Evolutionary conservation across 2,329 filamentous ascomycete species (phyloP).

Genomic region (Drechslerella coelobrocha): DNA sequence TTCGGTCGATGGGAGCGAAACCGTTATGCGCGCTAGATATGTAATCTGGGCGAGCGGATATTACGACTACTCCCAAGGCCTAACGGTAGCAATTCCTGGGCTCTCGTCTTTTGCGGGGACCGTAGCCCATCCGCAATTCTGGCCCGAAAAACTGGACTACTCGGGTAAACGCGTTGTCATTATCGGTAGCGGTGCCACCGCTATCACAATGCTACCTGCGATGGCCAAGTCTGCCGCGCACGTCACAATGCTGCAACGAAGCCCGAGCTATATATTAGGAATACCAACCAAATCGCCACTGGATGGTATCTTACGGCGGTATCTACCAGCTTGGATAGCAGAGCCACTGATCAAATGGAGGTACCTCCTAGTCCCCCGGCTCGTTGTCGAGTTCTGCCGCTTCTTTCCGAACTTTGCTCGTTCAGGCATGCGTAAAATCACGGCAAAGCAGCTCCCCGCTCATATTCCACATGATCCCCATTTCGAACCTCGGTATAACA

Average conservation of each 20-base stretch:
- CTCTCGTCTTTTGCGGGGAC: slow-evolving; percentile 70
- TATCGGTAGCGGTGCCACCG: slow-evolving; percentile 79
- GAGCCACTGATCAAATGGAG: slow-evolving; percentile 63
- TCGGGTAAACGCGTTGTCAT: slow-evolving; percentile 72
- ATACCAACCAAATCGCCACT: slow-evolving; percentile 60
- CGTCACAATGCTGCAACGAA: slow-evolving; percentile 82
- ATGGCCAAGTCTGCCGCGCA: slow-evolving; percentile 69
- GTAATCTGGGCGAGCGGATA: slow-evolving; percentile 72
- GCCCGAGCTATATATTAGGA: slow-evolving; percentile 73
- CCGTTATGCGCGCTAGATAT: slow-evolving; percentile 58
- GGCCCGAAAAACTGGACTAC: slow-evolving; percentile 73
- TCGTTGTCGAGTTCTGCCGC: slow-evolving; percentile 64
- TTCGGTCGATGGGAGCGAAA: slow-evolving; percentile 57
- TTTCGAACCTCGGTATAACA: slow-evolving; percentile 70
- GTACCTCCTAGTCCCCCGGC: slow-evolving; percentile 62
- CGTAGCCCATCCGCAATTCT: slow-evolving; percentile 75
- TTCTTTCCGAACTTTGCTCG: slow-evolving; percentile 64
- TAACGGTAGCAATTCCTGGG: slow-evolving; percentile 70
- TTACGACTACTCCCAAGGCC: slow-evolving; percentile 73
- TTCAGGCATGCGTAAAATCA: slow-evolving; percentile 61
- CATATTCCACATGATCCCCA: slow-evolving; percentile 66
- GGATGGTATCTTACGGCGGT: slow-evolving; percentile 58
- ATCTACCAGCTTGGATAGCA: slow-evolving; percentile 63
- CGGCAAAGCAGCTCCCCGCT: slow-evolving; percentile 64
- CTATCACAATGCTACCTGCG: slow-evolving; percentile 76